Conservation (phyloP, 2,329 filamentous ascomycete genomes). For the Ophiostoma tasmaniense region DNA sequence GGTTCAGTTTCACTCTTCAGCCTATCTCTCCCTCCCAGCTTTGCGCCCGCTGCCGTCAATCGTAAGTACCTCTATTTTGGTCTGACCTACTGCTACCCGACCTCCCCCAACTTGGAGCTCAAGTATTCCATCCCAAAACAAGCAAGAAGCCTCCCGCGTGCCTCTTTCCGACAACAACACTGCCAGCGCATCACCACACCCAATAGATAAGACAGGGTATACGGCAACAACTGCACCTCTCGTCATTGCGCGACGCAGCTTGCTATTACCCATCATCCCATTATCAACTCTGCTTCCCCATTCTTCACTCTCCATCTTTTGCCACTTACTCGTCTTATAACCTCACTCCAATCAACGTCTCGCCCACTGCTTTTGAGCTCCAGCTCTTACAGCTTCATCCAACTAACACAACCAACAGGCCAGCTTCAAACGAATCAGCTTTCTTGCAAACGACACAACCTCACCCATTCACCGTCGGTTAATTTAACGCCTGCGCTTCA, state of each 20-base stretch:
- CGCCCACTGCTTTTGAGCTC: constrained; percentile 29
- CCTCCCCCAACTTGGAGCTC: background rate
- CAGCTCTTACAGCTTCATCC: constrained; percentile 31
- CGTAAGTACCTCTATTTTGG: background rate
- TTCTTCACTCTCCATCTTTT: background rate
- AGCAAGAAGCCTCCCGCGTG: background rate
- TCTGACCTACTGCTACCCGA: background rate
- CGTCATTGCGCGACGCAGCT: background rate
- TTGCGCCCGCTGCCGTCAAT: background rate
- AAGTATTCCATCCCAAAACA: background rate
- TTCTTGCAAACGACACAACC: background rate
- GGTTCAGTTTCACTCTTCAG: background rate
- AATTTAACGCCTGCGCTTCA: background rate
- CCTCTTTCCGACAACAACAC: background rate
- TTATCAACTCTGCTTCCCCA: background rate
- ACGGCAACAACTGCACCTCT: background rate
- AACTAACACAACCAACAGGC: constrained; percentile 30
- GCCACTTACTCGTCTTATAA: background rate
- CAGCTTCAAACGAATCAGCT: constrained; percentile 52
- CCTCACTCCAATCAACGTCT: constrained; percentile 1
- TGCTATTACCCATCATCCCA: background rate
- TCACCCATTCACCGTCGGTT: background rate
- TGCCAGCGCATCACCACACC: constrained; percentile 23
- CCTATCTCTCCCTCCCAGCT: background rate
- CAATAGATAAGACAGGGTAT: constrained; percentile 5